phyloP scores from a whole-genome alignment of 768 basidiomycete genomes.

The Mycena chlorophos region DNA sequence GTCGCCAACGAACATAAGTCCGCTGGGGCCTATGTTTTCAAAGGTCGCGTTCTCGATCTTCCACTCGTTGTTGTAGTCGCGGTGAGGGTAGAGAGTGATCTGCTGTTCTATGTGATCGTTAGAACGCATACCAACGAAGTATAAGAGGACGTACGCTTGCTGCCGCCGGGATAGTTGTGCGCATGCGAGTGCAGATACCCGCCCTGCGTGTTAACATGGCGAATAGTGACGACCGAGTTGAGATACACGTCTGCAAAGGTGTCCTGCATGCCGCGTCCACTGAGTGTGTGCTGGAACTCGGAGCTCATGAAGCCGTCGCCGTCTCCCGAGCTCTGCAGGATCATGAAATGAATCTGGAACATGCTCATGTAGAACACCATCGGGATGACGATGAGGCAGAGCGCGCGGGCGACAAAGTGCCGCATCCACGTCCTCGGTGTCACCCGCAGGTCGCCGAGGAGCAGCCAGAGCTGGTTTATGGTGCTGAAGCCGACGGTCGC shows the following conservation, averaged over 20 bases:
- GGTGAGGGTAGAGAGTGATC: conserved; percentile 97
- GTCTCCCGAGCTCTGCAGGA: conserved; percentile 88
- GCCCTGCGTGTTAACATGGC: conserved; percentile 95
- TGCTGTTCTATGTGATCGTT: conserved; percentile 76
- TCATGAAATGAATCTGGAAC: conserved; percentile 93
- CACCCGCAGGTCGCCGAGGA: conserved; percentile 85
- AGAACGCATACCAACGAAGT: background rate
- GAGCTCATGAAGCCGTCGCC: conserved; percentile 99
- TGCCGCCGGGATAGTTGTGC: conserved; percentile 87
- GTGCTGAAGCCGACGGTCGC: conserved; percentile 90
- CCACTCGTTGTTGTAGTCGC: conserved; percentile 97
- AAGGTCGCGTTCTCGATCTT: conserved; percentile 80
- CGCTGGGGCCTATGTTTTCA: conserved; percentile 48
- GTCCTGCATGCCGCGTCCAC: conserved; percentile 87
- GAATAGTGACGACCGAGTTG: conserved; percentile 79
- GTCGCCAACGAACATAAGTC: conserved; percentile 51
- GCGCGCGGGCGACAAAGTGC: conserved; percentile 86
- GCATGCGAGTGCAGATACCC: conserved; percentile 97
- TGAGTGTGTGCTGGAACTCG: conserved; percentile 94
- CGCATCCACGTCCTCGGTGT: conserved; percentile 70
- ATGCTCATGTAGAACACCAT: conserved; percentile 91
- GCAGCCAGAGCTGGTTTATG: conserved; percentile 80
- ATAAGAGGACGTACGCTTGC: conserved; percentile 60
- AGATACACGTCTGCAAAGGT: conserved; percentile 89
- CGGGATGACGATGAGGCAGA: conserved; percentile 88